These are phyloP conservation scores for Neofusicoccum sp. DNA, from an alignment of 2,329 filamentous ascomycete species.

Conservation along the genomic window DNA sequence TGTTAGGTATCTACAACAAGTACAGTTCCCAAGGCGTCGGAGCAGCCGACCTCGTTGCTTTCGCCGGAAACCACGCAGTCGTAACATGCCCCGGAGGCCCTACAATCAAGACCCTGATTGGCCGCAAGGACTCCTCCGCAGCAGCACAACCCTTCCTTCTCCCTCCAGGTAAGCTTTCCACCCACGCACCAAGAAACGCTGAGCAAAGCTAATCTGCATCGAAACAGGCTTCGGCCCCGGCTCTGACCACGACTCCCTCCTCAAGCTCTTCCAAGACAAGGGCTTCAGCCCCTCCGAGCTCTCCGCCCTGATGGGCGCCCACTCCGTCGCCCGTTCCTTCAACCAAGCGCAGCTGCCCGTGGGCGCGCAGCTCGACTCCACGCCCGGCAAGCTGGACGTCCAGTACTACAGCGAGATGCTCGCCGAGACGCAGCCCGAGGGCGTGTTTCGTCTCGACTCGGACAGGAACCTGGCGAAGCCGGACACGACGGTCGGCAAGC, in stretches of 20 bases:
- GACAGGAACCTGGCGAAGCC: slow-evolving; percentile 20
- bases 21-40: slow-evolving; percentile 43
- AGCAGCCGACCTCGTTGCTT: slow-evolving; percentile 56
- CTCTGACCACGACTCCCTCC: slow-evolving; percentile 42
- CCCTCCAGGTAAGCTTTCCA: slow-evolving; percentile 29
- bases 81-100: slow-evolving; percentile 55
- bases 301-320: slow-evolving; percentile 55
- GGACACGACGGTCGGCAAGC: slow-evolving; percentile 28
- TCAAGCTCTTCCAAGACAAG: slow-evolving; percentile 51
- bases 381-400: slow-evolving; percentile 51
- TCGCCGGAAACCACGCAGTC: slow-evolving; percentile 47
- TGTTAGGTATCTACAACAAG: slow-evolving; percentile 38
- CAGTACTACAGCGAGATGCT: slow-evolving; percentile 44
- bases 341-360: slow-evolving; percentile 48
- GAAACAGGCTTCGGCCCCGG: slow-evolving; percentile 27
- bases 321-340: slow-evolving; percentile 43
- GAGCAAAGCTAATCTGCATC: too few species aligned
- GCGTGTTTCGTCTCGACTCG: slow-evolving; percentile 24
- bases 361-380: slow-evolving; percentile 47
- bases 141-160: slow-evolving; percentile 46
- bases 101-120: slow-evolving; percentile 48
- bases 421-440: background rate
- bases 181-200: too few species aligned
- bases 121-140: slow-evolving; percentile 45
- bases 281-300: slow-evolving; percentile 52